Evolutionary conservation across 768 basidiomycete genomes (phyloP).

Genomic region (Roridomyces roridus): DNA sequence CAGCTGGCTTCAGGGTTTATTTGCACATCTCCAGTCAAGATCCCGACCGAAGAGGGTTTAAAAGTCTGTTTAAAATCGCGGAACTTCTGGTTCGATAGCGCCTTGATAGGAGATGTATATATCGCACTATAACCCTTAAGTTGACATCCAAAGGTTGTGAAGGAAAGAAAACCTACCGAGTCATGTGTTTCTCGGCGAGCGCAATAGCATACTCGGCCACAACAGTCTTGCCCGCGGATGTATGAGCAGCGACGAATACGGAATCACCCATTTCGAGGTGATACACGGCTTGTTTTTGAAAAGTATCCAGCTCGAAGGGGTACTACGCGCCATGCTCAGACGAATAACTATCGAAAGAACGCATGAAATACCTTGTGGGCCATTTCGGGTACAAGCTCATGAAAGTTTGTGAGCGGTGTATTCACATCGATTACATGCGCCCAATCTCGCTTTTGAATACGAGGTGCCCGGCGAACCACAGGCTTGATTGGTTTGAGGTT

Average conservation of each 20-base stretch:
- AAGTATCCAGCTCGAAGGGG: conserved; percentile 98
- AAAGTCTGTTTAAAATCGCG: conserved; percentile 98
- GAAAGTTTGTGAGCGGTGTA: conserved; percentile 86
- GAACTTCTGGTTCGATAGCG: conserved; percentile 98
- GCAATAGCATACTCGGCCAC: conserved; percentile 99
- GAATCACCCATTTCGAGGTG: conserved; percentile 97
- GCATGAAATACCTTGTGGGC: conserved; percentile 74
- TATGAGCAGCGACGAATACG: conserved; percentile 99
- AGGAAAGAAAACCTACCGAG: conserved; percentile 61
- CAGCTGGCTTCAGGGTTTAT: conserved; percentile 98
- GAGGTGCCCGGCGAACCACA: conserved; percentile 45
- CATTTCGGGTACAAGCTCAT: conserved; percentile 94
- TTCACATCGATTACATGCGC: conserved; percentile 97
- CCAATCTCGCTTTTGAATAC: conserved; percentile 89
- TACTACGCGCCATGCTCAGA: conserved; percentile 57
- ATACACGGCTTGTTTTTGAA: conserved; percentile 98
- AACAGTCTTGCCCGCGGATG: conserved; percentile 99
- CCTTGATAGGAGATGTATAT: conserved; percentile 99
- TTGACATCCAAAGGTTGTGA: background rate
- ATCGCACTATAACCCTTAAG: conserved; percentile 71
- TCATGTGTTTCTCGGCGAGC: conserved; percentile 97
- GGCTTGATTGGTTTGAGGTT: conserved; percentile 62
- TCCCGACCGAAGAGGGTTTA: conserved; percentile 89
- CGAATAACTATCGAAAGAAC: background rate
- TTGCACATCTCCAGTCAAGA: conserved; percentile 97